Evolutionary conservation across 495 filamentous ascomycete species (phyloP), one percentile per base, ranked within the genome.

Genomic region (Penicillium goetzii): DNA sequence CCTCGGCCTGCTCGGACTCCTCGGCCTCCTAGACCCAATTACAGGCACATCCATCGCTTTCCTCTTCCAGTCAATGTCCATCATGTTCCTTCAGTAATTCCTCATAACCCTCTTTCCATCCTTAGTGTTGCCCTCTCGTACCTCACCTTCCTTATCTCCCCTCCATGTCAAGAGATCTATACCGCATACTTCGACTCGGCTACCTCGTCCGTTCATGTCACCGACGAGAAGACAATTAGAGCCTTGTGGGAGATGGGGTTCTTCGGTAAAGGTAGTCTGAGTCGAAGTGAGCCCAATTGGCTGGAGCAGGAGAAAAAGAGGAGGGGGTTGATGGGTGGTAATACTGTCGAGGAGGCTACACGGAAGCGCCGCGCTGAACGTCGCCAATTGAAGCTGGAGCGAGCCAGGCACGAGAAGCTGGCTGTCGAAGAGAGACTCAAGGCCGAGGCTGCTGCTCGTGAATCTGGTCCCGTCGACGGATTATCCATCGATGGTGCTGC

Each of bases 191-290:
- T 94, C 80, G 91, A 91, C 38, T 76, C 84, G 1, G 87, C 89
- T 59, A 96, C 93, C 14, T 84, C 89, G 3, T 92, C 92, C 4
- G 83, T 98, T 4, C 92, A 97, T 74, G 85, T 99, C 38, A 92
- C 87, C 12, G 90, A 97, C 69, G 78, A 85, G 45, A 80, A 79
- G 36, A 85, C 91, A 2, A 88, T 96, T 52, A 84, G 89, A 40
- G 90, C 88, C 10, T 78, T 99, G 30, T 99, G 95, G 95, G 90
- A 97, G 73, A 88, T 91, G 72, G 95, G 95, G 1, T 98, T 98
- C 76, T 99, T 92, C 74, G 95, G 95, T 47, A 97, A 97, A 76
- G 95, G 95, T 52, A 92, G 79, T 58, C 81, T 98, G 62, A 97
- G 93, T 74, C 87, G 95, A 66, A 97, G 92, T 76, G 93, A 98